Evolutionary conservation across 129 eudicot species (phyloP).

Genomic region (Lonicera japonica): DNA sequence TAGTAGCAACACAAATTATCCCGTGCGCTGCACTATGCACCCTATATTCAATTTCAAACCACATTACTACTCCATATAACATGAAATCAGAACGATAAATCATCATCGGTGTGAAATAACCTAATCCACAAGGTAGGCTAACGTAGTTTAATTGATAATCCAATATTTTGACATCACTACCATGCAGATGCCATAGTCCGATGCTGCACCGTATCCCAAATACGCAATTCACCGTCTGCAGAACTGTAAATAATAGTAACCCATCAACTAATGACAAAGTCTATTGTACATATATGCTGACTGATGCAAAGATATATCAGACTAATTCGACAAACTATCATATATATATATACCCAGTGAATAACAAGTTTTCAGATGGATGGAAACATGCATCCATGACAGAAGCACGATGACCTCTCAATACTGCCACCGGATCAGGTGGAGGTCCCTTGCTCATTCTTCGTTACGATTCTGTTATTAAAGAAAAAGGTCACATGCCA

Average conservation of each 20-base stretch:
- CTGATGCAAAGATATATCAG: neutral
- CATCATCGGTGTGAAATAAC: neutral
- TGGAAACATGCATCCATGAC: constrained; percentile 80
- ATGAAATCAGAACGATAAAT: no score
- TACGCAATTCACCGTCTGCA: constrained; percentile 77
- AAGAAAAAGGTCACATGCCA: constrained; percentile 21
- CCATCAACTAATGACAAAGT: neutral
- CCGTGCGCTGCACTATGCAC: constrained; percentile 92
- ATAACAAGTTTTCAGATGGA: constrained; percentile 47
- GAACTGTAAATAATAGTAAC: constrained; percentile 32
- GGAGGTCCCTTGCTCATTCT: constrained; percentile 87
- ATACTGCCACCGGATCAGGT: constrained; percentile 86
- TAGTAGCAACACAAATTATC: constrained; percentile 50
- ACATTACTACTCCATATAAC: neutral
- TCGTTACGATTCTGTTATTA: constrained; percentile 19
- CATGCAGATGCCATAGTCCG: constrained; percentile 78
- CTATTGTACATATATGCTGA: neutral
- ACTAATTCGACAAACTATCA: neutral
- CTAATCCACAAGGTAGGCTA: neutral
- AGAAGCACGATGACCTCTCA: constrained; percentile 89
- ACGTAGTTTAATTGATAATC: neutral
- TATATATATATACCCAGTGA: constrained; percentile 44
- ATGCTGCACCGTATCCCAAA: constrained; percentile 81
- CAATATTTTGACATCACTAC: constrained; percentile 24
- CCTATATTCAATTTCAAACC: constrained; percentile 25